Evolutionary conservation across 805 yeast genomes (phyloP), one percentile per base, ranked within the genome.

Genomic region (Candida dendrica): DNA sequence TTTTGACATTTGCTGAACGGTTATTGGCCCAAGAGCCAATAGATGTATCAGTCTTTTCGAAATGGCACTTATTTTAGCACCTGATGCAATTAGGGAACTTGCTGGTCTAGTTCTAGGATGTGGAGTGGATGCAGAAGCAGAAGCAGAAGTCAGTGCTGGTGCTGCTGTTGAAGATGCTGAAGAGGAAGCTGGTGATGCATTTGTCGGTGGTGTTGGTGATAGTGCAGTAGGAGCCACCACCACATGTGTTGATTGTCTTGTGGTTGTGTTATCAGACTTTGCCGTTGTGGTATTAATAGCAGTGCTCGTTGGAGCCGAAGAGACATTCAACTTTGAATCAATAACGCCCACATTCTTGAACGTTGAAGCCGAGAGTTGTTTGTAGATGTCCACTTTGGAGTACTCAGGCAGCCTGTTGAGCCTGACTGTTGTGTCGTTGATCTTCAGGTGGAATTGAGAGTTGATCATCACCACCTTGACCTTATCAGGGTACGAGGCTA

Each of bases 11-110:
- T 58, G 58, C 3, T 52, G 48, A 1, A 55, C 47, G 1, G 73
- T 52, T 15, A 60, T 55, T 2, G 80, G 78, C 1, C 77, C 80
- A 34, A 75, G 53, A 1, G 81, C 75, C 31, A 75, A 50, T 20
- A 69, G 54, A 46, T 71, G 72, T 18, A 73, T 50, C 32, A 75
- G 59, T 40, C 71, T 66, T 49, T 48, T 55, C n/a, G 54, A 42
- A 20, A 56, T 49, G 15, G 52, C 47, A 16, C 50, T 38, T 29
- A 50, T 40, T 22, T 53, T 43, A 36, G 49, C 49, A 11, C 53
- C 42, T 3, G 58, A 34, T 45, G 54, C 38, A n/a, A 41, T 18
- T 11, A 31, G 19, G 9, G 38, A 16, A 17, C 20, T 37, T 19
- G 17, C 17, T 36, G 14, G 35, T 29, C 15, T 33, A 19, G 31